Base-by-base conservation (phyloP, 257 asterid species). In the Henckelia pumila region DNA sequence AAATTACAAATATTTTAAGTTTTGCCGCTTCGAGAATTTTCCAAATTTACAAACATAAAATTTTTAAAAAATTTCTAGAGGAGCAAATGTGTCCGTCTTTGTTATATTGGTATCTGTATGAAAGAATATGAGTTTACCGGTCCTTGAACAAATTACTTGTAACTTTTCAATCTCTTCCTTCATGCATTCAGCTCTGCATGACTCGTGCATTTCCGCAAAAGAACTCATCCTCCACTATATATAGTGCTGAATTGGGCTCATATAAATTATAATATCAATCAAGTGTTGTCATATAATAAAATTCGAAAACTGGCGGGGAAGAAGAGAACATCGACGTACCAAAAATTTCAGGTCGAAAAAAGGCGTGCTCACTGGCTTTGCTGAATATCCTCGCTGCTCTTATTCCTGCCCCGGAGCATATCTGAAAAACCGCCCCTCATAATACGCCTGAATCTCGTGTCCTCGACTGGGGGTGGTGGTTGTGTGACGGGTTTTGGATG, bases 391-490 rank as follows among this genome's bases (percentile, higher is more conserved):
- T 89, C 96, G 10, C 50, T 69, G 62, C 77, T 71, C 86, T 83
- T 91, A 22, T 81, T 25, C 79, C 85, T 88, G 71, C 95, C 95
- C 67, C 97, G 81, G 63, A 94, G 95, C 93, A 90, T 94, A 72
- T 94, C 96, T 0, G 91, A 56, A 81, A 94, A 86, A 58, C 96
- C 85, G 20, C 92, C 95, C 75, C 96, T 80, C 99, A 94, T 94
- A 59, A 94, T 94, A 74, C 96, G 86, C 75, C 87, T 83, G 53
- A 94, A 82, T 63, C 96, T 83, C 4, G 99, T 94, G 84, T 94
- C 99, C 72, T 91, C 99, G 4, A 37, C 79, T 7, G 92, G 81
- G 3, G 30, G 30, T 33, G 88, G 81, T 28, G 89, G 77, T 60
- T 69, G 85, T 22, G 83, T 75, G 56, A 64, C 69, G 20, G 79